Evolutionary conservation across 176 grass and related monocot species (phyloP).

Genomic region (Paspalum vaginatum): DNA sequence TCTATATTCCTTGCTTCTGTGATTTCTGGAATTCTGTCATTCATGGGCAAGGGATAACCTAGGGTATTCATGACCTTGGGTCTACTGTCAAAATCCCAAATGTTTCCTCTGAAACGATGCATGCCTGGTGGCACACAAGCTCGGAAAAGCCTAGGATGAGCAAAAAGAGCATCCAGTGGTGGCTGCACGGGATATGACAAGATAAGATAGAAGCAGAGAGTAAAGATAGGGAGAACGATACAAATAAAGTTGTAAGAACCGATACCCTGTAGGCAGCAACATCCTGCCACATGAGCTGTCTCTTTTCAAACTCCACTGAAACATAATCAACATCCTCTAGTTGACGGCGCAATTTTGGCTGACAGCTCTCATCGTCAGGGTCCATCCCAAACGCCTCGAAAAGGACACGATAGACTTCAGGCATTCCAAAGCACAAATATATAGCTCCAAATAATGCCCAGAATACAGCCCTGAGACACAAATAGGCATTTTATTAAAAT

Average conservation of each 20-base stretch:
- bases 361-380: conserved; percentile 85
- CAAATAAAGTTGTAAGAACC: not conserved
- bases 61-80: conserved; percentile 77
- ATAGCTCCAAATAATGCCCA: conserved; percentile 99
- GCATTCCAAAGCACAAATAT: conserved; percentile 99
- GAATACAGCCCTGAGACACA: conserved; percentile 76
- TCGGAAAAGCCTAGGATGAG: conserved; percentile 95
- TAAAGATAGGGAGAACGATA: not conserved
- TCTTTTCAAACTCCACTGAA: conserved; percentile 93
- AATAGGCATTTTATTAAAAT: conserved; percentile 23
- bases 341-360: conserved; percentile 90
- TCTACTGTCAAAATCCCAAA: conserved; percentile 92
- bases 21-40: conserved; percentile 93
- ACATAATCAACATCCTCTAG: conserved; percentile 99
- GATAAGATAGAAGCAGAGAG: conserved; percentile 16
- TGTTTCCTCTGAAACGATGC: conserved; percentile 94
- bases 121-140: conserved; percentile 98
- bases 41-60: conserved; percentile 79
- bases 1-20: conserved; percentile 98
- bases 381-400: conserved; percentile 98
- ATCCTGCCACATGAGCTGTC: conserved; percentile 84
- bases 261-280: conserved; percentile 84
- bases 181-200: conserved; percentile 56
- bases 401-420: conserved; percentile 96
- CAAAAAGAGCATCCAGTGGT: conserved; percentile 92